Base-by-base conservation (phyloP, 208 protist species). In the Wallacemonas sp. region DNA sequence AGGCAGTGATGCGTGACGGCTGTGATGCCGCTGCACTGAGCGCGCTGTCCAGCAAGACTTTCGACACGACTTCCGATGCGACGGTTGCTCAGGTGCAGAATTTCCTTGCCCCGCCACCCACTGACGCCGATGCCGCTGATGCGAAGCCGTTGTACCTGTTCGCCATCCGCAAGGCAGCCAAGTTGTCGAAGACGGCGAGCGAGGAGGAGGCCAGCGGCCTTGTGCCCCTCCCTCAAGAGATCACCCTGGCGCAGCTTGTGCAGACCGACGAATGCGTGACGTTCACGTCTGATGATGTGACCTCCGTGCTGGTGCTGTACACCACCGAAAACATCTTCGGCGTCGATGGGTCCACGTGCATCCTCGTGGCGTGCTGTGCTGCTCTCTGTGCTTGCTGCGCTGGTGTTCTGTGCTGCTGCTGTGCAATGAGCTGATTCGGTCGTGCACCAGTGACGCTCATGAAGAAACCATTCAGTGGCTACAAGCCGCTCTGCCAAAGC, bases 101-200 rank as follows among this genome's bases (percentile, higher is more conserved):
- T 6, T 31, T 33, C 24, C 47, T 55, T n/a, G 27, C 24, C n/a
- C 47, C 24, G 24, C 11, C 47, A 0, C 0, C 47, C 27, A 33
- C 47, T 33, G 47, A 55, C 5, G 19, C 44, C 17, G 44, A 15
- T 15, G 17, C 44, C 17, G 44, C 44, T 8, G 47, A 55, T 5
- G 12, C 47, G 47, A 55, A 55, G 47, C 47, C 47, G 47, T 27
- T 55, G 47, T n/a, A 55, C 47, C 47, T 55, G 47, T 55, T 55
- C 19, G 47, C 47, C n/a, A 27, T 55, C 24, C 47, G 47, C 47
- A 55, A 55, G 47, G 22, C 27, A 11, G n/a, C 47, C 8, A 27
- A 55, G 24, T 19, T 55, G 47, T 6, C 47, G n/a, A 33, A 19
- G 12, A 27, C 47, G 47, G 34, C 47, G 47, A 55, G 24, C 47